Base-by-base conservation (phyloP, 177 flowering plant genomes). In the Vitis hybrid region DNA sequence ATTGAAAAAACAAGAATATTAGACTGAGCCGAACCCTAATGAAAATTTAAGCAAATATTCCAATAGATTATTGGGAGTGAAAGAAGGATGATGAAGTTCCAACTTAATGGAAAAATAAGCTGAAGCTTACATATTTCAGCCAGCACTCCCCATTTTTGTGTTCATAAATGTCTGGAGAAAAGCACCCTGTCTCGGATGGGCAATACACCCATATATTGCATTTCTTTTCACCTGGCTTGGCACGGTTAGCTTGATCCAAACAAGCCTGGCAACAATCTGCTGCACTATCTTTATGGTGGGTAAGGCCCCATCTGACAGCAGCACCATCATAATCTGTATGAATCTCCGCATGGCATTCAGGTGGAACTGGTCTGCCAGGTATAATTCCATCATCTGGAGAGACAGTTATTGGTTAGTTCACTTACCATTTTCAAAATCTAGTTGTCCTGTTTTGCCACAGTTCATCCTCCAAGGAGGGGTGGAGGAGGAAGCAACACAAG, bases 131-230 rank as follows among this genome's bases (percentile, higher is more conserved):
- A 79, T 87, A 87, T 87, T 96, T 96, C 49, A 96, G 88, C 99
- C 99, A 96, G 83, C 99, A 96, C 72, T 96, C 99, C 73, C 77
- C 82, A 81, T 84, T 76, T 70, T 86, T 94, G 81, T 96, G 99
- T 64, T 90, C 81, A 72, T 94, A 96, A 56, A 88, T 94, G 82
- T 96, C 99, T 3, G 99, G 99, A 15, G 99, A 96, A 76, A 83
- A 77, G 76, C 99, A 96, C 10, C 99, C 99, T 13, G 67, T 55
- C 74, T 90, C 97, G 1, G 87, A 85, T 11, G 99, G 99, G 78
- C 99, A 96, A 81, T 94, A 96, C 58, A 96, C 99, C 99, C 99
- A 96, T 72, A 90, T 78, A 67, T 94, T 96, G 80, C 99, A 96
- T 79, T 80, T 90, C 86, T 60, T 82, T 71, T 92, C 87, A 52